phyloP scores from a whole-genome alignment of 805 yeast species.

The Saccharomycopsis fodiens region DNA sequence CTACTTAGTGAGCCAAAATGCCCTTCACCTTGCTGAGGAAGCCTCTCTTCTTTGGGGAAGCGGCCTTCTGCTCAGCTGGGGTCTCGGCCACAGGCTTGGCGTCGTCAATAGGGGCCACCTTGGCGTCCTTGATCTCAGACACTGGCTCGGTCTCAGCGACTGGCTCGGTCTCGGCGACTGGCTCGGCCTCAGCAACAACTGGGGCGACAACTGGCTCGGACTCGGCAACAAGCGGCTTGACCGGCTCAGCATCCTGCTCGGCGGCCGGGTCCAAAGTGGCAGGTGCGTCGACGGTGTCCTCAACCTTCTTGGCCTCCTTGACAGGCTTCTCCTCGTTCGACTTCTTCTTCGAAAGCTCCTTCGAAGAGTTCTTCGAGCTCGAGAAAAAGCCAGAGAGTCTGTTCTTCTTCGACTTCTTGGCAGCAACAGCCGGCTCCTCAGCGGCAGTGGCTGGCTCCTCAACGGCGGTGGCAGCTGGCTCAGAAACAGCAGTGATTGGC shows the following conservation, averaged over 20 bases:
- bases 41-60: constrained; percentile 31
- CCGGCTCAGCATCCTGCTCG: constrained; percentile 11
- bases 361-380: constrained; percentile 9
- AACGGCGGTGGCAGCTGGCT: constrained; percentile 8
- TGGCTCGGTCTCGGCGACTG: constrained; percentile 12
- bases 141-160: constrained; percentile 3
- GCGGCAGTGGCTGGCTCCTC: constrained; percentile 1
- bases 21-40: constrained; percentile 37
- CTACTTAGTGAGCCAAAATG: no score
- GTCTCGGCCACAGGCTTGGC: constrained; percentile 17
- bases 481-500: constrained; percentile 1
- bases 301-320: constrained; percentile 16
- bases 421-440: constrained; percentile 2
- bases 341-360: constrained; percentile 5
- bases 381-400: constrained; percentile 14
- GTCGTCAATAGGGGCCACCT: constrained; percentile 21
- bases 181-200: constrained; percentile 19
- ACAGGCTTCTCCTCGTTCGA: background rate
- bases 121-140: constrained; percentile 20
- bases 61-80: constrained; percentile 17
- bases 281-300: constrained; percentile 14
- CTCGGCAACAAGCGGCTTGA: constrained; percentile 24
- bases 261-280: constrained; percentile 18
- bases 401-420: constrained; percentile 2
- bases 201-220: constrained; percentile 18